These are phyloP conservation scores for Gossypium anomalum DNA, from an alignment of 345 rosid genomes.

Conservation along the genomic window DNA sequence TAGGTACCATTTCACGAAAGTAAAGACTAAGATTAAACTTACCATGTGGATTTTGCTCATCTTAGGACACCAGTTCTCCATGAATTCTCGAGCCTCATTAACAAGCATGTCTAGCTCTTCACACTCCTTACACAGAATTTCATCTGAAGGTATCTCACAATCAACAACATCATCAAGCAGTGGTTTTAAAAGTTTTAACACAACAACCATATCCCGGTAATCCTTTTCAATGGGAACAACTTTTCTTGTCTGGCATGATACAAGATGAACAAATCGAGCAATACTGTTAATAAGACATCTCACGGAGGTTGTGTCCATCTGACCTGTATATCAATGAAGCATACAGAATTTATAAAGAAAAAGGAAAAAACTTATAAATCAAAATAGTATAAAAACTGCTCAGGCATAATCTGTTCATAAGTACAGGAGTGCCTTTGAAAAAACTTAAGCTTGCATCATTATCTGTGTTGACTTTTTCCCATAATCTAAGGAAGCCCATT, in stretches of 20 bases:
- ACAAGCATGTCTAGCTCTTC: slow-evolving; percentile 70
- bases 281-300: slow-evolving; percentile 76
- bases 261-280: slow-evolving; percentile 79
- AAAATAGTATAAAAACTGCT: neutral
- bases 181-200: slow-evolving; percentile 71
- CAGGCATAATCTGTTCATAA: neutral
- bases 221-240: slow-evolving; percentile 49
- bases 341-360: neutral
- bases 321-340: slow-evolving; percentile 27
- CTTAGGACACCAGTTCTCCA: slow-evolving; percentile 74
- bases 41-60: slow-evolving; percentile 79
- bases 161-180: slow-evolving; percentile 75
- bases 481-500: slow-evolving; percentile 2
- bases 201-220: slow-evolving; percentile 45
- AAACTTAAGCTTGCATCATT: slow-evolving; percentile 4
- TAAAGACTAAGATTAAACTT: slow-evolving; percentile 26
- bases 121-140: slow-evolving; percentile 48
- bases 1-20: neutral
- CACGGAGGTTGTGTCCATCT: slow-evolving; percentile 59
- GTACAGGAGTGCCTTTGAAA: neutral
- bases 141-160: slow-evolving; percentile 44
- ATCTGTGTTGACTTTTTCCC: neutral
- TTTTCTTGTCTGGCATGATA: slow-evolving; percentile 67
- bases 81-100: slow-evolving; percentile 70
- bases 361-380: neutral